Conservation (phyloP, 768 basidiomycete species). For the Pleurotus salmoneostramineus region DNA sequence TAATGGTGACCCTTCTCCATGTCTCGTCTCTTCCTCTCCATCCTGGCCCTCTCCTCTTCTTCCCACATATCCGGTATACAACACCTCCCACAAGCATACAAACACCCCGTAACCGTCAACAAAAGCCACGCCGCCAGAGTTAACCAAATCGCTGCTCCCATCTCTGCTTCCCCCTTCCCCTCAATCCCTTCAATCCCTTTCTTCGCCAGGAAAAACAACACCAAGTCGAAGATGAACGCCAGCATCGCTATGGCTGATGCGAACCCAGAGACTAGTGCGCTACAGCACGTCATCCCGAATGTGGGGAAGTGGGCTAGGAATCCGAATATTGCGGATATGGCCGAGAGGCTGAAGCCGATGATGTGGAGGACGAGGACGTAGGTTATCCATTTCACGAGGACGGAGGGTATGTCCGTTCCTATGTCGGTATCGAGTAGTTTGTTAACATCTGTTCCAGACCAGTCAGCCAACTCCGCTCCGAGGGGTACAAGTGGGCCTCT, state of each 20-base stretch:
- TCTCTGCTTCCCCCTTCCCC: slow-evolving; percentile 69
- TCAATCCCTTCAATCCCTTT: slow-evolving; percentile 70
- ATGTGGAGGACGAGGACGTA: slow-evolving; percentile 91
- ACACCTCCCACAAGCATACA: slow-evolving; percentile 80
- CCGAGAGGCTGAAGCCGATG: slow-evolving; percentile 75
- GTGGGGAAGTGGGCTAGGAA: slow-evolving; percentile 85
- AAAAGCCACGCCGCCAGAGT: slow-evolving; percentile 83
- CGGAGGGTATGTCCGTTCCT: slow-evolving; percentile 68
- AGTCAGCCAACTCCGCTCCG: slow-evolving; percentile 2
- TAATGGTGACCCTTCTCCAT: neutral
- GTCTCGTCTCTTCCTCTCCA: slow-evolving; percentile 2
- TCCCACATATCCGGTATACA: slow-evolving; percentile 51
- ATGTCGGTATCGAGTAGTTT: slow-evolving; percentile 62
- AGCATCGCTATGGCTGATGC: slow-evolving; percentile 75
- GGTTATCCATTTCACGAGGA: slow-evolving; percentile 92
- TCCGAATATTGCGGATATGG: slow-evolving; percentile 72
- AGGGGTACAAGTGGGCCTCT: slow-evolving; percentile 19
- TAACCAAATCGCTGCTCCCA: slow-evolving; percentile 91
- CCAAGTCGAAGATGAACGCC: slow-evolving; percentile 92
- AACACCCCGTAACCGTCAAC: slow-evolving; percentile 90
- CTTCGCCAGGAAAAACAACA: slow-evolving; percentile 86
- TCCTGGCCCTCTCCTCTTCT: neutral
- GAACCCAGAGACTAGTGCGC: slow-evolving; percentile 76
- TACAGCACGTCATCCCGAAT: slow-evolving; percentile 81
- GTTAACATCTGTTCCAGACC: slow-evolving; percentile 63